A percentile compares a stretch with the other conserved stretches of the same genome.
phyloP scores from a whole-genome alignment of 345 rosid genomes.

The Euphorbia tirucalli region DNA sequence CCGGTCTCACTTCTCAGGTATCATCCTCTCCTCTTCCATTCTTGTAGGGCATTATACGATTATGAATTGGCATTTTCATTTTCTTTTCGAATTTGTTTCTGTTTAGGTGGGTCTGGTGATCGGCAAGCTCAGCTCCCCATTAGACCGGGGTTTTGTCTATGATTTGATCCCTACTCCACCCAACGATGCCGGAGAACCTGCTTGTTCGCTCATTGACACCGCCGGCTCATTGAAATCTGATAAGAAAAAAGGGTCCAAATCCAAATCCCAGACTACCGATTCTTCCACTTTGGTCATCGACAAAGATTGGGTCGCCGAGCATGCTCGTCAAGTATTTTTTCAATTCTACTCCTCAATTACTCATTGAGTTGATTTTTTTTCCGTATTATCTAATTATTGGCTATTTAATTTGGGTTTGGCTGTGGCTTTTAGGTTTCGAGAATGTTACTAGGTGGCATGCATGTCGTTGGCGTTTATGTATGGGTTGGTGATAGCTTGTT shows the following conservation, averaged over 20 bases:
- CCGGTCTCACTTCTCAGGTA: conserved; percentile 70
- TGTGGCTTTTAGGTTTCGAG: conserved; percentile 61
- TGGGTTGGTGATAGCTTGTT: conserved; percentile 77
- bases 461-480: conserved; percentile 80
- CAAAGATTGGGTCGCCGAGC: conserved; percentile 87
- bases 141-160: conserved; percentile 82
- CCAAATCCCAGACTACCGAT: conserved; percentile 64
- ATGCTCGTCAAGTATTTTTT: conserved; percentile 93
- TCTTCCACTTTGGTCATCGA: conserved; percentile 58
- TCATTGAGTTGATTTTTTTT: not conserved
- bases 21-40: not conserved
- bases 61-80: not conserved
- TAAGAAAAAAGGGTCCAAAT: conserved; percentile 53
- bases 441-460: conserved; percentile 84
- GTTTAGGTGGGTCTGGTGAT: conserved; percentile 81
- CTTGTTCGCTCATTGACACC: conserved; percentile 58
- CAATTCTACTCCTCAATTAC: not conserved
- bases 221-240: conserved; percentile 37
- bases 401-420: not conserved
- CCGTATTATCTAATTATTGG: not conserved
- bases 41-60: no score
- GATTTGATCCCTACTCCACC: conserved; percentile 78
- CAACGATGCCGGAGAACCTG: conserved; percentile 71
- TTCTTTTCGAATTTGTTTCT: not conserved
- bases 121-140: conserved; percentile 72